phyloP scores from a whole-genome alignment of 1,284 basidiomycete genomes.

The Ustilago loliicola region DNA sequence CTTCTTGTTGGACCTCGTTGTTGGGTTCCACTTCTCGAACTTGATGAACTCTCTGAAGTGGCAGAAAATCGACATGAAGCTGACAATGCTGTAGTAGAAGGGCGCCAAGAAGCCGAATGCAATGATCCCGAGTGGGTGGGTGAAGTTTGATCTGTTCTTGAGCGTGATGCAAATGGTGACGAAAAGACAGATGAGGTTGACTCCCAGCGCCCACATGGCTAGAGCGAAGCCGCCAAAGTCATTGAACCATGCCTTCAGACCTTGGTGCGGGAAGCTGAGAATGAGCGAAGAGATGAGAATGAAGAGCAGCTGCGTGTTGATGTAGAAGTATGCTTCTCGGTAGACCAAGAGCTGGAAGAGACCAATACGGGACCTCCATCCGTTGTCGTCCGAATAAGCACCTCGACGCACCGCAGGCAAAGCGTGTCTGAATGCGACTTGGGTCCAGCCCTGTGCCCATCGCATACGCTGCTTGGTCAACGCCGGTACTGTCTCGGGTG shows the following conservation, averaged over 20 bases:
- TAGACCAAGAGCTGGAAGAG: conserved; percentile 61
- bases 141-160: conserved; percentile 60
- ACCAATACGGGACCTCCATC: conserved; percentile 52
- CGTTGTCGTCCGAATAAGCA: conserved; percentile 57
- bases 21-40: conserved; percentile 61
- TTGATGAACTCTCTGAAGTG: conserved; percentile 63
- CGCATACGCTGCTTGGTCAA: conserved; percentile 62
- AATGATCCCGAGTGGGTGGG: conserved; percentile 51
- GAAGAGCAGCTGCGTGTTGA: conserved; percentile 47
- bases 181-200: conserved; percentile 58
- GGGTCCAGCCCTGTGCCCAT: conserved; percentile 67
- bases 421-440: conserved; percentile 62
- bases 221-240: conserved; percentile 56
- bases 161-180: conserved; percentile 56
- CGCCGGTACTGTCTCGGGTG: conserved; percentile 56
- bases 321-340: conserved; percentile 60
- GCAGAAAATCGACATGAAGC: conserved; percentile 59
- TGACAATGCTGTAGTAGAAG: conserved; percentile 57
- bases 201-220: conserved; percentile 48
- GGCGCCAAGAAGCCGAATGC: conserved; percentile 50
- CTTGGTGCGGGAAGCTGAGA: conserved; percentile 34
- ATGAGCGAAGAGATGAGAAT: conserved; percentile 49
- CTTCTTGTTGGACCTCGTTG: conserved; percentile 45
- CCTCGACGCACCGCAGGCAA: conserved; percentile 51
- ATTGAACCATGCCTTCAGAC: conserved; percentile 46